A percentile compares a stretch with the other conserved stretches of the same genome.
Evolutionary conservation across 2,329 filamentous ascomycete species (phyloP).

Genomic region (Monilinia polystroma): DNA sequence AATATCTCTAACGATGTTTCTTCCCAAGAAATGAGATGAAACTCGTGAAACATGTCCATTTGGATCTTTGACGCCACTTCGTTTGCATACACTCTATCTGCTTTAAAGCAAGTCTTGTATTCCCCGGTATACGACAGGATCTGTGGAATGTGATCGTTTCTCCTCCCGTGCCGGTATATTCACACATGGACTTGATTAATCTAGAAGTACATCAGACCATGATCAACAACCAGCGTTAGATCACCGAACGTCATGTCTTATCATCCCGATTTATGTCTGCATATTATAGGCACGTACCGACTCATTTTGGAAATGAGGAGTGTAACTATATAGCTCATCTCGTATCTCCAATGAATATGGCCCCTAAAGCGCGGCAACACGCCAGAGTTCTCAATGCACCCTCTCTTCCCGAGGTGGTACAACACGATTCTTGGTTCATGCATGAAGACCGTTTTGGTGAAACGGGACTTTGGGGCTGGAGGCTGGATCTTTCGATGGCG

Average conservation of each 20-base stretch:
- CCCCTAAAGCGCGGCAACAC: neutral
- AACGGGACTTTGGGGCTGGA: neutral
- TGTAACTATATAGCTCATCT: neutral
- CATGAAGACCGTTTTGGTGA: constrained; percentile 16
- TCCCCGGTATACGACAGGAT: neutral
- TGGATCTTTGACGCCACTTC: too few relatives aligned
- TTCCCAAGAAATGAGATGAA: neutral
- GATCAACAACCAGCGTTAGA: neutral
- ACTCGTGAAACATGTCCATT: constrained; percentile 11
- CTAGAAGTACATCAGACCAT: neutral
- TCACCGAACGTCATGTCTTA: constrained; percentile 11
- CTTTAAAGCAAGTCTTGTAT: neutral
- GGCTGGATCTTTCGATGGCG: neutral
- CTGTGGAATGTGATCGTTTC: constrained; percentile 2
- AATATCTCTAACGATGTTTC: neutral
- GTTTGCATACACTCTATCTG: neutral
- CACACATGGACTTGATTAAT: neutral
- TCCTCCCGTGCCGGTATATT: neutral
- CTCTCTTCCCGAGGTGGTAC: neutral
- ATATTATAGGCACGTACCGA: neutral
- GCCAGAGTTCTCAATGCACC: constrained; percentile 1
- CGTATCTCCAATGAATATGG: constrained; percentile 16
- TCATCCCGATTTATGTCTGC: neutral
- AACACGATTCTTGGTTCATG: neutral
- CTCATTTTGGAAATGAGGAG: neutral